phyloP scores from a whole-genome alignment of 1,139 yeast species.

The Yamadazyma trypodendri region DNA sequence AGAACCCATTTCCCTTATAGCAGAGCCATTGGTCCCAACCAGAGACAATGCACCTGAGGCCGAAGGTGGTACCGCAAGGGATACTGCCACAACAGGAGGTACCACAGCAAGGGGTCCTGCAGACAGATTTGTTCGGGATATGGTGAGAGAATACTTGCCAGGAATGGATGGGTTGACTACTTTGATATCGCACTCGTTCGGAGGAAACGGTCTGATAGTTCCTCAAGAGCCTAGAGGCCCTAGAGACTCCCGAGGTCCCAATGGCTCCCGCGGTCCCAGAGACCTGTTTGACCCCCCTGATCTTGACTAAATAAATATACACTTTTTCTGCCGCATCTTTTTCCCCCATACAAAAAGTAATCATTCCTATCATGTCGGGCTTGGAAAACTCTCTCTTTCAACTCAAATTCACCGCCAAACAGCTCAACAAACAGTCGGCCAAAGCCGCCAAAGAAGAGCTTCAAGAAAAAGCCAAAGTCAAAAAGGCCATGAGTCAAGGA shows the following conservation, averaged over 20 bases:
- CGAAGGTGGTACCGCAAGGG: neutral
- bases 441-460: conserved; percentile 90
- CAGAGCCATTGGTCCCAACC: neutral
- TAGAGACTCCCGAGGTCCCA: no score
- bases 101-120: neutral
- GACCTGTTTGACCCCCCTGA: neutral
- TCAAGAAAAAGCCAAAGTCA: conserved; percentile 82
- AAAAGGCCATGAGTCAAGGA: conserved; percentile 84
- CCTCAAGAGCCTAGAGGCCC: conserved; percentile 1
- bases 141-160: conserved; percentile 9
- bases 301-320: neutral
- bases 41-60: no score
- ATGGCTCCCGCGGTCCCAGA: no score
- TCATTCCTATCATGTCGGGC: conserved; percentile 36
- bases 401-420: conserved; percentile 86
- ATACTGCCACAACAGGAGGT: neutral
- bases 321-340: neutral
- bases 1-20: conserved; percentile 4
- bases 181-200: conserved; percentile 15
- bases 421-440: conserved; percentile 82
- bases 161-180: conserved; percentile 15
- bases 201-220: conserved; percentile 11
- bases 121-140: conserved; percentile 6
- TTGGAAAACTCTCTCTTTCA: conserved; percentile 49
- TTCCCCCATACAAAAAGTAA: neutral